A percentile compares a stretch with the other conserved stretches of the same genome.
These are phyloP conservation scores for Mortierella sp. DNA, from an alignment of 371 early-diverging fungal genomes.

Conservation along the genomic window DNA sequence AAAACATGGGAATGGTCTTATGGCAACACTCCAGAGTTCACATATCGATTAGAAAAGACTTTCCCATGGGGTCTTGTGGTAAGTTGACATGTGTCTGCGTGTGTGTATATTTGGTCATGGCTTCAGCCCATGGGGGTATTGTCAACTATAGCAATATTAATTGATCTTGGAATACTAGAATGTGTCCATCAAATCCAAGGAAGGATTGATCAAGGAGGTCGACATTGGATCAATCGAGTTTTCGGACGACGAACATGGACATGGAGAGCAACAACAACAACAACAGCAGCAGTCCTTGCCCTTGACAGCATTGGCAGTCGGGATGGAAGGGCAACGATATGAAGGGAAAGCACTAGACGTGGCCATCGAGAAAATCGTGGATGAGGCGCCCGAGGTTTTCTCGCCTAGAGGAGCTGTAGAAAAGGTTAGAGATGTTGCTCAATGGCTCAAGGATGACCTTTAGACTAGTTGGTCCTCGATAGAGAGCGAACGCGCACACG, in stretches of 20 bases:
- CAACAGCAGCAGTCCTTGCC: slow-evolving; percentile 25
- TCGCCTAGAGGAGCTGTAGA: slow-evolving; percentile 14
- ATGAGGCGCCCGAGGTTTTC: slow-evolving; percentile 48
- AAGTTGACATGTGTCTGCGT: slow-evolving; percentile 50
- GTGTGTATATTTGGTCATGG: too few species aligned
- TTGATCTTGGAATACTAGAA: slow-evolving; percentile 8
- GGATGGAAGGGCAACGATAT: slow-evolving; percentile 46
- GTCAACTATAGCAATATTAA: slow-evolving; percentile 43
- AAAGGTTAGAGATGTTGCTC: slow-evolving; percentile 29
- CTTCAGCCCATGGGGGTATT: background rate
- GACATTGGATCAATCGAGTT: slow-evolving; percentile 21
- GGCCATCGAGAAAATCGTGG: slow-evolving; percentile 30
- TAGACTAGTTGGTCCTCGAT: slow-evolving; percentile 7
- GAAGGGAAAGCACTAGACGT: slow-evolving; percentile 27
- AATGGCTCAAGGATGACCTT: slow-evolving; percentile 45
- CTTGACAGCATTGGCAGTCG: slow-evolving; percentile 39
- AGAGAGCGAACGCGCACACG: slow-evolving; percentile 1
- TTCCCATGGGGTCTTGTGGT: slow-evolving; percentile 75
- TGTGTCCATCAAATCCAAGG: slow-evolving; percentile 28
- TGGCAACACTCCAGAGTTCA: slow-evolving; percentile 94
- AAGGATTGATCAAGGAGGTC: slow-evolving; percentile 24
- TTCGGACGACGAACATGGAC: background rate
- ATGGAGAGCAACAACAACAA: too few species aligned
- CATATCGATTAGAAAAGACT: slow-evolving; percentile 62
- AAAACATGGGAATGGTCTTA: slow-evolving; percentile 92